These are phyloP conservation scores for Emergomyces orientalis DNA, from an alignment of 2,329 filamentous ascomycete genomes.

Conservation along the genomic window DNA sequence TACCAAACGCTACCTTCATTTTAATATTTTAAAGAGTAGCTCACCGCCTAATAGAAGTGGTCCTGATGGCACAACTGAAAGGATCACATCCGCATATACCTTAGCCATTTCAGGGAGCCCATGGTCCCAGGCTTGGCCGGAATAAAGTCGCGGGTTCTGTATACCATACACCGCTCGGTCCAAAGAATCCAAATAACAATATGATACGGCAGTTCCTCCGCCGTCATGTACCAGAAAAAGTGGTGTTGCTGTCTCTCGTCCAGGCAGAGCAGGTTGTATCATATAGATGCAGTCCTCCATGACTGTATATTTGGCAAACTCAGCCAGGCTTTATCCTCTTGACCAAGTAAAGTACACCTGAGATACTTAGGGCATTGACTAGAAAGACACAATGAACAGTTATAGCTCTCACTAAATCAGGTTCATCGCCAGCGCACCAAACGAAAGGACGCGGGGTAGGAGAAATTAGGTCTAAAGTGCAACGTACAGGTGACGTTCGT, in stretches of 20 bases:
- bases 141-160: constrained; percentile 45
- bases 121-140: constrained; percentile 41
- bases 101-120: constrained; percentile 48
- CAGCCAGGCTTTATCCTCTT: not conserved
- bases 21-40: not conserved
- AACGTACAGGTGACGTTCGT: not conserved
- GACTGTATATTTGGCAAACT: not conserved
- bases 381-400: not conserved
- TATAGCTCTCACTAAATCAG: not conserved
- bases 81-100: constrained; percentile 43
- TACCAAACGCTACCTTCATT: not conserved
- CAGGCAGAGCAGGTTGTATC: constrained; percentile 12
- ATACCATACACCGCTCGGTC: constrained; percentile 46
- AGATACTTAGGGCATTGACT: too few relatives aligned
- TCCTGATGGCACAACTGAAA: constrained; percentile 16
- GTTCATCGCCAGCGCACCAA: not conserved
- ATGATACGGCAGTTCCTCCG: constrained; percentile 51
- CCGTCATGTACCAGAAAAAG: constrained; percentile 53
- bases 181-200: constrained; percentile 46
- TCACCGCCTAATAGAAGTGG: constrained; percentile 17
- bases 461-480: not conserved
- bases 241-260: constrained; percentile 26
- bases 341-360: not conserved
- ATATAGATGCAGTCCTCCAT: constrained; percentile 13
- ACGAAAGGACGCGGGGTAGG: not conserved